These are phyloP conservation scores for Stephania cephalantha DNA, from an alignment of 164 flowering plant genomes.

Conservation along the genomic window DNA sequence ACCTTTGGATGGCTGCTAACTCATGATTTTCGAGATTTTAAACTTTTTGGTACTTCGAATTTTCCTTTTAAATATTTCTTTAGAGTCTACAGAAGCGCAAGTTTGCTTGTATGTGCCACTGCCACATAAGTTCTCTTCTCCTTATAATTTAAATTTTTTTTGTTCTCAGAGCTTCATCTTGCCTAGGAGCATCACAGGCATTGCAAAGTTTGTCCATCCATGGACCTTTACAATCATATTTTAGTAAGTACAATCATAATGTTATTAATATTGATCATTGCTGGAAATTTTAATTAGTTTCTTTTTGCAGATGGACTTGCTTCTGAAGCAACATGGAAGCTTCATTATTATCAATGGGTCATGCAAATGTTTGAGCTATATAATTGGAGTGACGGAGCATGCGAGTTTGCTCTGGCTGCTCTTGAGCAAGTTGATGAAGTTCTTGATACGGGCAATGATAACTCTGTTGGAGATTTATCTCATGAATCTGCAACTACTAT, in stretches of 20 bases:
- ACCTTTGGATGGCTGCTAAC: background rate
- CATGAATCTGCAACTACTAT: constrained; percentile 53
- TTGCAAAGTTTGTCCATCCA: constrained; percentile 58
- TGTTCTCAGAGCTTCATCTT: constrained; percentile 70
- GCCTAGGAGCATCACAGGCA: constrained; percentile 51
- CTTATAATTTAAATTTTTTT: background rate
- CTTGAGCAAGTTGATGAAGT: constrained; percentile 97
- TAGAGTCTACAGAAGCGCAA: background rate
- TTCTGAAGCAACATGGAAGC: constrained; percentile 71
- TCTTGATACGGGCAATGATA: constrained; percentile 24
- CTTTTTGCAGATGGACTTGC: constrained; percentile 32
- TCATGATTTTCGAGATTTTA: no score
- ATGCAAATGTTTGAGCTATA: constrained; percentile 96
- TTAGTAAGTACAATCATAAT: constrained; percentile 28
- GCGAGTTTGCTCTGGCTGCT: constrained; percentile 92
- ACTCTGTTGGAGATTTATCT: constrained; percentile 16
- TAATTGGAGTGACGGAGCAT: constrained; percentile 76
- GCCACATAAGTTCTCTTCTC: constrained; percentile 7
- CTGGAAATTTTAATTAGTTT: background rate
- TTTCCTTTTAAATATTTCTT: background rate
- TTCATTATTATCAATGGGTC: constrained; percentile 88
- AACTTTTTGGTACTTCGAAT: background rate
- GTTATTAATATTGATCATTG: background rate
- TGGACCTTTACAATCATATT: constrained; percentile 43
- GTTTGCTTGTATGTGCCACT: constrained; percentile 4